These are phyloP conservation scores for Takashimella tepidaria DNA, from an alignment of 1,284 basidiomycete species.

Conservation along the genomic window DNA sequence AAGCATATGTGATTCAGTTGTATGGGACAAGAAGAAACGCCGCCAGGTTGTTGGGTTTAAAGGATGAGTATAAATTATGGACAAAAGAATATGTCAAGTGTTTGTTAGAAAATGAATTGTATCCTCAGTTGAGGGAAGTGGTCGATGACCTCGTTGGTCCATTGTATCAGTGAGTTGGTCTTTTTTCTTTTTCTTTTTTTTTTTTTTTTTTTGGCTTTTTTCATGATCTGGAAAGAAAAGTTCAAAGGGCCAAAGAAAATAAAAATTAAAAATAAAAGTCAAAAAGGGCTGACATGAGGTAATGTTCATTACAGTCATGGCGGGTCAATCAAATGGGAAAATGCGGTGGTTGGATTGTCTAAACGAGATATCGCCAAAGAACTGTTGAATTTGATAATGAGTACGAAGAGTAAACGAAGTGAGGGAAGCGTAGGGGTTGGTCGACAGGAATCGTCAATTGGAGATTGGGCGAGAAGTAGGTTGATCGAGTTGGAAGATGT, in stretches of 20 bases:
- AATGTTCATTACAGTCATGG: constrained; percentile 1
- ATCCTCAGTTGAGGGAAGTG: constrained; percentile 78
- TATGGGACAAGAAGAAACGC: constrained; percentile 73
- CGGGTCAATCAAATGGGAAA: constrained; percentile 6
- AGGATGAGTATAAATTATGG: constrained; percentile 72
- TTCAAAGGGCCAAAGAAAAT: too few species aligned
- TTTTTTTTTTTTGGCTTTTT: too few species aligned
- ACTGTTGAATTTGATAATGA: constrained; percentile 6
- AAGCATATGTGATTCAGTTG: constrained; percentile 74
- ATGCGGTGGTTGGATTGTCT: constrained; percentile 7
- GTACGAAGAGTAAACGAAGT: background rate
- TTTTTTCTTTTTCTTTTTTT: too few species aligned
- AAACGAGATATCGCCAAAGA: constrained; percentile 16
- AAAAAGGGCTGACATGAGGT: background rate
- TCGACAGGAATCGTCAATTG: background rate
- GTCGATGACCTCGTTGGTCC: constrained; percentile 82
- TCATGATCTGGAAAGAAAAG: too few species aligned
- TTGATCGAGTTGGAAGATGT: background rate
- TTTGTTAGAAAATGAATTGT: constrained; percentile 78
- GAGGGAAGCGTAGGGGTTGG: background rate
- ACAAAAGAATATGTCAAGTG: constrained; percentile 70
- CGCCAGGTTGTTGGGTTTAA: constrained; percentile 66
- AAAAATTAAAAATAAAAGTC: background rate
- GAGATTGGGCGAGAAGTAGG: background rate
- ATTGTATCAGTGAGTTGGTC: constrained; percentile 63